Evolutionary conservation across 352 stramenopile genomes (phyloP).

Genomic region (Elongisporangium anandrum): DNA sequence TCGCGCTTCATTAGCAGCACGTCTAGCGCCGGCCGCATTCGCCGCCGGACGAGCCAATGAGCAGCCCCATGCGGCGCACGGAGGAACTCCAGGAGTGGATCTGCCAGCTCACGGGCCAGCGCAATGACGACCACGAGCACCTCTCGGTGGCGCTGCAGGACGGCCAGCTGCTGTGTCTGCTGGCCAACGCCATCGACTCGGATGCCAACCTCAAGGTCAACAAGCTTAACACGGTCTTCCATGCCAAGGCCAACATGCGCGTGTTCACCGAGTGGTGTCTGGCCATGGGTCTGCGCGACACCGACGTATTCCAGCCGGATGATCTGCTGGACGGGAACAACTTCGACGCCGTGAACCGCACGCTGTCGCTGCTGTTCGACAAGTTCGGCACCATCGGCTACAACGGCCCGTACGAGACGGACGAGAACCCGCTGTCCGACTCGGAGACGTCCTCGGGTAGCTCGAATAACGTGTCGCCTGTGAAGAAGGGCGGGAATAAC

Average conservation of each 20-base stretch:
- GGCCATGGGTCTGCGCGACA: conserved; percentile 57
- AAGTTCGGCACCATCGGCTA: conserved; percentile 67
- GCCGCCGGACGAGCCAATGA: conserved; percentile 1
- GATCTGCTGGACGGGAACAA: conserved; percentile 67
- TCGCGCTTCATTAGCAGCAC: background rate
- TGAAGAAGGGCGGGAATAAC: conserved; percentile 55
- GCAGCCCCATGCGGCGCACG: conserved; percentile 55
- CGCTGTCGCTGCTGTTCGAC: conserved; percentile 83
- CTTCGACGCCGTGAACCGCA: conserved; percentile 61
- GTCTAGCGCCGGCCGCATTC: background rate
- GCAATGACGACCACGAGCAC: conserved; percentile 68
- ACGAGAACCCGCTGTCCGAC: conserved; percentile 65
- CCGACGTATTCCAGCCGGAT: conserved; percentile 75
- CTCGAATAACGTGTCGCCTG: conserved; percentile 47
- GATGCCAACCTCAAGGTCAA: conserved; percentile 76
- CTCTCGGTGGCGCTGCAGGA: conserved; percentile 79
- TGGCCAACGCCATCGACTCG: conserved; percentile 81
- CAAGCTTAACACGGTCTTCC: conserved; percentile 87
- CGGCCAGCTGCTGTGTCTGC: conserved; percentile 80
- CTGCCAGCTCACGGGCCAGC: conserved; percentile 69
- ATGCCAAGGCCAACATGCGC: conserved; percentile 82
- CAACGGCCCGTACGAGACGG: conserved; percentile 46
- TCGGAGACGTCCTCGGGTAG: conserved; percentile 51
- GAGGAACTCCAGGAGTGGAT: conserved; percentile 86
- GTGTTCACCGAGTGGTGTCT: conserved; percentile 82